phyloP scores from a whole-genome alignment of 139 green algal species.

The Chlorella sp. region DNA sequence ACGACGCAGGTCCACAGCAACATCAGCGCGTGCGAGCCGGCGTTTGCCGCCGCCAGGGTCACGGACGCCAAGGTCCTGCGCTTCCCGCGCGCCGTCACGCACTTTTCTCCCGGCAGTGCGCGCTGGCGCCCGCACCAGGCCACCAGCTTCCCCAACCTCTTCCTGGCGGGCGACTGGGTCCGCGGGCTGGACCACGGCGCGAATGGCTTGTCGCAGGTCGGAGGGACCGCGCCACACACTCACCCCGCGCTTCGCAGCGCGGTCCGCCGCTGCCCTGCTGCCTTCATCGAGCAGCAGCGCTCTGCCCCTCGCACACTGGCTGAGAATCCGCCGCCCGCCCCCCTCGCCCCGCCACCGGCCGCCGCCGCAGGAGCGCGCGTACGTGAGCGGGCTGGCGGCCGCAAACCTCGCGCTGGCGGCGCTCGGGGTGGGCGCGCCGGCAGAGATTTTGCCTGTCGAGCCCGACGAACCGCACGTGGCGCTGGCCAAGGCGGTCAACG shows the following conservation, averaged over 20 bases:
- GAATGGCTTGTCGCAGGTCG: constrained; percentile 77
- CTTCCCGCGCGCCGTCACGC: constrained; percentile 82
- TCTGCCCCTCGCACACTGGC: not conserved
- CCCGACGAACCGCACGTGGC: constrained; percentile 84
- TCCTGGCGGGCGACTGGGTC: constrained; percentile 86
- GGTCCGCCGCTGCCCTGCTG: too few species aligned
- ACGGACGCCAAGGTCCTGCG: constrained; percentile 71
- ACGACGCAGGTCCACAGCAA: too few species aligned
- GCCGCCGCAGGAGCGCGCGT: constrained; percentile 73
- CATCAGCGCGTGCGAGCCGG: constrained; percentile 72
- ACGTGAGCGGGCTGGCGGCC: constrained; percentile 79
- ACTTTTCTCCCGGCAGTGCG: constrained; percentile 81
- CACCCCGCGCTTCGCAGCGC: too few species aligned
- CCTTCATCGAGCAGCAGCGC: too few species aligned
- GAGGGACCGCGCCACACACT: too few species aligned
- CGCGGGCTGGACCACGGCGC: constrained; percentile 78
- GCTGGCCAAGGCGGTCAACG: constrained; percentile 44
- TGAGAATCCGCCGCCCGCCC: not conserved
- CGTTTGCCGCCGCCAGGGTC: constrained; percentile 51
- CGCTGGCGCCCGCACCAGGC: constrained; percentile 62
- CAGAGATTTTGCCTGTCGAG: constrained; percentile 56
- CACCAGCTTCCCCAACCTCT: constrained; percentile 75
- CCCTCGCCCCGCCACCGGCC: not conserved
- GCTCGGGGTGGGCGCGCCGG: constrained; percentile 48
- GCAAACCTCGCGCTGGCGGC: constrained; percentile 73